Evolutionary conservation across 257 asterid genomes (phyloP).

Genomic region (Voacanga thouarsii): DNA sequence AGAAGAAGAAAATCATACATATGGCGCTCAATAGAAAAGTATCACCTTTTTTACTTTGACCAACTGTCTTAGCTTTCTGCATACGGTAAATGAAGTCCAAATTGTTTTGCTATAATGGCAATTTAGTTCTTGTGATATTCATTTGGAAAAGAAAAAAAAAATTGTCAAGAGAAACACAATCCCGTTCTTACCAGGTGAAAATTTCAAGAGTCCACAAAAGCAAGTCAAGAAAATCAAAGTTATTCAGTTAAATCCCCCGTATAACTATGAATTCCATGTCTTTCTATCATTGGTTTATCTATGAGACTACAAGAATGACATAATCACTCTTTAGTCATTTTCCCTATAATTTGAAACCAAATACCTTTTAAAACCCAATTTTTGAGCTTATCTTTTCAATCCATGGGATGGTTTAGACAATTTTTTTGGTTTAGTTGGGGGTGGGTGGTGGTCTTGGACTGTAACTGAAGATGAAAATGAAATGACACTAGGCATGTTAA

Average conservation of each 20-base stretch:
- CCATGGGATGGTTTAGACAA: no score
- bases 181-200: not conserved
- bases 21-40: constrained; percentile 13
- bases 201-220: not conserved
- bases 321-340: no score
- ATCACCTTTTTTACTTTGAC: constrained; percentile 88
- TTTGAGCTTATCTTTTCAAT: not conserved
- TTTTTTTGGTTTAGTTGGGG: no score
- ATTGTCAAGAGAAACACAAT: not conserved
- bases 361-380: not conserved
- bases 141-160: not conserved
- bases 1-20: no score
- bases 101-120: constrained; percentile 49
- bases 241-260: no score
- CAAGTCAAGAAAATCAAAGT: no score
- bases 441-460: no score
- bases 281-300: no score
- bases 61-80: constrained; percentile 90
- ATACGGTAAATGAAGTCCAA: constrained; percentile 98
- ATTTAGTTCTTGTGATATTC: constrained; percentile 22
- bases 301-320: no score
- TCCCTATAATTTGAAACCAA: no score
- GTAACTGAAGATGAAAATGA: no score
- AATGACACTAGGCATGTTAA: not conserved
- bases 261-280: no score